phyloP scores from a whole-genome alignment of 208 protist genomes.

The Acanthamoeba lenticulata region DNA sequence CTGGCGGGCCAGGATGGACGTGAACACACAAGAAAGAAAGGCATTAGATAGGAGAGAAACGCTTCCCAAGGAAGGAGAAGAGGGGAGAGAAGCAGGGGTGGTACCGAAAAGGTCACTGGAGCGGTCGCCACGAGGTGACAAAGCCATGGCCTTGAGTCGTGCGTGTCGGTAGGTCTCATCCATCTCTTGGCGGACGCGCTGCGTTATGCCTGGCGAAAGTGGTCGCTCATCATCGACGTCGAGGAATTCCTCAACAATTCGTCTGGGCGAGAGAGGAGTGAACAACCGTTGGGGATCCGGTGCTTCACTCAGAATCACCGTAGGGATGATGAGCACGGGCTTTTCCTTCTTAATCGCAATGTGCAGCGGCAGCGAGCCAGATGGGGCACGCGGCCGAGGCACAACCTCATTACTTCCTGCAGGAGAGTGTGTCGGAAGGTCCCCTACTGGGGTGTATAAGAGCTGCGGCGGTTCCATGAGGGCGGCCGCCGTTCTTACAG shows the following conservation, averaged over 20 bases:
- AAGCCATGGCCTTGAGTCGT: background rate
- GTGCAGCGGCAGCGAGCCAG: background rate
- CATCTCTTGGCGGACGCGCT: background rate
- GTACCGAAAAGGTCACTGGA: too few species aligned
- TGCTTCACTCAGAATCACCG: background rate
- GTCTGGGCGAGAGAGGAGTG: background rate
- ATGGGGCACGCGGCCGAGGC: too few species aligned
- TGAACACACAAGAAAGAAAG: background rate
- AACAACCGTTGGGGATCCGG: background rate
- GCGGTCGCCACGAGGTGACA: background rate
- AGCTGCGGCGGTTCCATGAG: too few species aligned
- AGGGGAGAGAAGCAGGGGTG: too few species aligned
- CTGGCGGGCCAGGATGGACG: background rate
- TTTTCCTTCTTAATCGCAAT: background rate
- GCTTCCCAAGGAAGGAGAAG: too few species aligned
- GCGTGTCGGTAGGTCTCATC: constrained; percentile 6
- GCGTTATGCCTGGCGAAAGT: background rate
- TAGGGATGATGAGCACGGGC: background rate
- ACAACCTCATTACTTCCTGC: too few species aligned
- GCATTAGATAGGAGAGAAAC: background rate
- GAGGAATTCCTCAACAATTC: background rate
- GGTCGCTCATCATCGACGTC: background rate
- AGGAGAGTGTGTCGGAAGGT: too few species aligned
- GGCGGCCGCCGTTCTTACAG: too few species aligned
- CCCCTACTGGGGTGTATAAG: too few species aligned